Evolutionary conservation across 2,329 filamentous ascomycete species (phyloP).

Genomic region (Elsinoe fawcettii): DNA sequence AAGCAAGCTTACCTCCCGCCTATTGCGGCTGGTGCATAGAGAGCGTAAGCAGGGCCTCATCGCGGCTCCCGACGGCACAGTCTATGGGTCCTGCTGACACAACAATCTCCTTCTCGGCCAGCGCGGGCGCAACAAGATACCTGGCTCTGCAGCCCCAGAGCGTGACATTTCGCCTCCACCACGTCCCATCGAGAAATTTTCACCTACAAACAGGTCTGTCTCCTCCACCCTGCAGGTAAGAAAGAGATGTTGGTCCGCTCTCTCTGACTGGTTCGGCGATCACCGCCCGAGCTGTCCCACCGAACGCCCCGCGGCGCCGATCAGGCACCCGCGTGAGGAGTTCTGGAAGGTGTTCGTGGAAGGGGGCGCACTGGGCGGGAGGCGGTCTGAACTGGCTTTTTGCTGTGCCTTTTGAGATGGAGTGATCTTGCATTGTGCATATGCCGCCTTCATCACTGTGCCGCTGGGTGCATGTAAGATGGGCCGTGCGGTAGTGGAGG

Average conservation of each 20-base stretch:
- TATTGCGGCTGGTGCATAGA: neutral
- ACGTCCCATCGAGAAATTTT: neutral
- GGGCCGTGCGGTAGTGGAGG: neutral
- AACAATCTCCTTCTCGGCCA: neutral
- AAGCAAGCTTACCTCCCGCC: too few species aligned
- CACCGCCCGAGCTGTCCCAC: neutral
- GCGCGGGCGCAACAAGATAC: too few species aligned
- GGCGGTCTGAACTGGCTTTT: neutral
- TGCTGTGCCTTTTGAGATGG: neutral
- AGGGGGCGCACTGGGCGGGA: neutral
- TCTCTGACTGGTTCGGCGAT: neutral
- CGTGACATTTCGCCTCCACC: neutral
- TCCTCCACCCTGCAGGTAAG: neutral
- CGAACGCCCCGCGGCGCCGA: neutral
- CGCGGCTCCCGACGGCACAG: neutral
- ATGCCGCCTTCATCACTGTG: neutral
- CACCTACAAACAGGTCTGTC: too few species aligned
- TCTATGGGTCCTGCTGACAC: neutral
- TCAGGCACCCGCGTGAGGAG: neutral
- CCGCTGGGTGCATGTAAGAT: neutral
- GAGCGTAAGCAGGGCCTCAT: neutral
- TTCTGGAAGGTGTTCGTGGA: constrained; percentile 8
- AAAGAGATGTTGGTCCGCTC: neutral
- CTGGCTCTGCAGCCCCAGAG: too few species aligned
- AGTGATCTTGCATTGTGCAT: neutral